A percentile compares a stretch with the other conserved stretches of the same genome.
Conservation (phyloP, 2,329 filamentous ascomycete genomes). For the Xylariaceae sp. region DNA sequence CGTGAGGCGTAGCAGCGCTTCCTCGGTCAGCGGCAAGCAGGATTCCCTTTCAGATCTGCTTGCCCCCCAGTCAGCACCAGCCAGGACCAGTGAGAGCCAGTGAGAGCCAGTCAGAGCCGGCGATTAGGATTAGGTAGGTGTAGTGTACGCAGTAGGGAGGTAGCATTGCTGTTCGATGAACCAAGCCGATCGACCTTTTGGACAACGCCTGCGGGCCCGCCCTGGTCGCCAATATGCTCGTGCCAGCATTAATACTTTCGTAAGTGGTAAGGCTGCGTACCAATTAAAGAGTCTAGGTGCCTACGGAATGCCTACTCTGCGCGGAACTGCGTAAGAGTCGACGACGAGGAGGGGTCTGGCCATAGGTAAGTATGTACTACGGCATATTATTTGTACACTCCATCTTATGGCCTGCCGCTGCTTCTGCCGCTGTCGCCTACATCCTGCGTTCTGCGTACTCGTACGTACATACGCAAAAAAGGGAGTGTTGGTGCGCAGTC, state of each 20-base stretch:
- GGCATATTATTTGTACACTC: not conserved
- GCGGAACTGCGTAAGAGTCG: too few relatives aligned
- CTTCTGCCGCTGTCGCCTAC: too few relatives aligned
- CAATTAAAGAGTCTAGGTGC: not conserved
- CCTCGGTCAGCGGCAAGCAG: constrained; percentile 20
- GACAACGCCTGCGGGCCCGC: not conserved
- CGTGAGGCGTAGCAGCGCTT: constrained; percentile 9
- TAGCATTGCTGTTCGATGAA: not conserved
- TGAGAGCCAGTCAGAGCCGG: not conserved
- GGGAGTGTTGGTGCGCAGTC: not conserved
- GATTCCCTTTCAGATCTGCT: not conserved
- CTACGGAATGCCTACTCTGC: too few relatives aligned
- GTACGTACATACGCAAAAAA: too few relatives aligned
- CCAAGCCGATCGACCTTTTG: not conserved
- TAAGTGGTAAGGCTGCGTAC: constrained; percentile 1
- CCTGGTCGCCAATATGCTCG: not conserved
- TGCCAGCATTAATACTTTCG: not conserved
- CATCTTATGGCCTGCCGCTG: not conserved
- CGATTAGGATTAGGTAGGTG: not conserved
- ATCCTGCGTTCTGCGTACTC: too few relatives aligned
- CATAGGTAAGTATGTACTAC: too few relatives aligned
- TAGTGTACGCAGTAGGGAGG: not conserved
- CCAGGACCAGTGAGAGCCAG: not conserved
- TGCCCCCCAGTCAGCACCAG: not conserved
- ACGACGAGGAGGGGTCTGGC: too few relatives aligned